Percentiles rank a stretch among this genome's conserved stretches.
These are phyloP conservation scores for Candida ascalaphidarum DNA, from an alignment of 805 yeast species.

Conservation along the genomic window DNA sequence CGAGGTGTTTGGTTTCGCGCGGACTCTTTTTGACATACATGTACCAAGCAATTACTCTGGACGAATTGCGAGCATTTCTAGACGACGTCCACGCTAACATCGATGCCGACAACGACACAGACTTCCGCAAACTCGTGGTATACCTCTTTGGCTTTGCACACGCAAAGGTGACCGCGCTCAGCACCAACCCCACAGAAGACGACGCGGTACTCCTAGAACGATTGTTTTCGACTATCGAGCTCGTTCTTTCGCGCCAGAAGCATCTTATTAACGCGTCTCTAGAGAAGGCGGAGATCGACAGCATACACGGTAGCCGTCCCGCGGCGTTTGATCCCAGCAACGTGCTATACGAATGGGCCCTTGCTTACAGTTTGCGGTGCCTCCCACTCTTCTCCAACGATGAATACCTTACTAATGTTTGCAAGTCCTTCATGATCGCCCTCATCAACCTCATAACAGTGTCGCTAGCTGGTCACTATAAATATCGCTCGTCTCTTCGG, in stretches of 20 bases:
- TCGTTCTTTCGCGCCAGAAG: conserved; percentile 23
- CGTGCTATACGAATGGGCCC: conserved; percentile 22
- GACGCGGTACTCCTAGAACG: conserved; percentile 9
- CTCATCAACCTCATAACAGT: conserved; percentile 22
- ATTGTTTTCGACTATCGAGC: conserved; percentile 20
- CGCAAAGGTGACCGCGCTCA: conserved; percentile 10
- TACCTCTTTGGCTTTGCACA: conserved; percentile 25
- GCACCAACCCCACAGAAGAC: conserved; percentile 1
- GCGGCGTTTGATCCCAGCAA: conserved; percentile 1
- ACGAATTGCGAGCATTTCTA: conserved; percentile 23
- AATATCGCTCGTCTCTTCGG: conserved; percentile 14
- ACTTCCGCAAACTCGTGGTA: conserved; percentile 25
- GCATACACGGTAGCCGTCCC: conserved; percentile 1
- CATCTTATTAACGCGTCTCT: conserved; percentile 16
- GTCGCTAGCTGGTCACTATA: conserved; percentile 18
- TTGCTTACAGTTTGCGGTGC: conserved; percentile 18
- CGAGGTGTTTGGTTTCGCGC: no score
- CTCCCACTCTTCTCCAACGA: conserved; percentile 9
- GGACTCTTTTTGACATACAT: no score
- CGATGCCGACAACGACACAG: conserved; percentile 19
- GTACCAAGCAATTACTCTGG: neutral
- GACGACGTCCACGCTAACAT: conserved; percentile 25
- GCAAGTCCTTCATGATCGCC: conserved; percentile 25
- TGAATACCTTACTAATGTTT: conserved; percentile 8
- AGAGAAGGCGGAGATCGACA: conserved; percentile 5